phyloP scores from a whole-genome alignment of 495 filamentous ascomycete species.

The Penicillium odoratum region DNA sequence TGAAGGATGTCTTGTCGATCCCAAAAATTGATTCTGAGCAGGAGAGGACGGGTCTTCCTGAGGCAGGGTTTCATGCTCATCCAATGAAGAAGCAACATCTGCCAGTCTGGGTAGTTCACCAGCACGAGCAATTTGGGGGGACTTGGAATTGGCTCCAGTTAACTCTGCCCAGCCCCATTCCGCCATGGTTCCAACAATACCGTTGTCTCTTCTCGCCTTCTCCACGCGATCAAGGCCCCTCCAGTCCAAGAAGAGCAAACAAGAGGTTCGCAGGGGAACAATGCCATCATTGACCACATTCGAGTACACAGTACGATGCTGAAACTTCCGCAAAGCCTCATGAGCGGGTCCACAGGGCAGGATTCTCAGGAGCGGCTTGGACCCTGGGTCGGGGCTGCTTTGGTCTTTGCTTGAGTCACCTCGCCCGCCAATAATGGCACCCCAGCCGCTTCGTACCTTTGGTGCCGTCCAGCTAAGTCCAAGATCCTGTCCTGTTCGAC shows the following conservation, averaged over 20 bases:
- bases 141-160: slow-evolving; percentile 73
- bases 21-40: slow-evolving; percentile 23
- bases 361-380: slow-evolving; percentile 88
- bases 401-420: slow-evolving; percentile 65
- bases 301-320: slow-evolving; percentile 90
- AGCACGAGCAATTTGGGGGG: slow-evolving; percentile 39
- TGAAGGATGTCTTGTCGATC: slow-evolving; percentile 2
- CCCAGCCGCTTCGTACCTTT: slow-evolving; percentile 82
- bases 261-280: slow-evolving; percentile 91
- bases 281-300: slow-evolving; percentile 99
- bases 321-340: slow-evolving; percentile 78
- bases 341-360: slow-evolving; percentile 92
- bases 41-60: slow-evolving; percentile 19
- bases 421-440: slow-evolving; percentile 76
- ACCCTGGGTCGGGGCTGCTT: slow-evolving; percentile 66
- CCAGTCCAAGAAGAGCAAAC: slow-evolving; percentile 96
- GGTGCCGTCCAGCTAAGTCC: slow-evolving; percentile 93
- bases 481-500: slow-evolving; percentile 90
- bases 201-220: slow-evolving; percentile 89
- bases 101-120: slow-evolving; percentile 27
- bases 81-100: slow-evolving; percentile 15
- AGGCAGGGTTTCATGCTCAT: slow-evolving; percentile 3
- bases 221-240: slow-evolving; percentile 88
- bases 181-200: slow-evolving; percentile 85
- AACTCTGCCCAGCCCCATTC: slow-evolving; percentile 95